Base-by-base conservation (phyloP, 306 rosid species). In the Lathyrus sativus region DNA sequence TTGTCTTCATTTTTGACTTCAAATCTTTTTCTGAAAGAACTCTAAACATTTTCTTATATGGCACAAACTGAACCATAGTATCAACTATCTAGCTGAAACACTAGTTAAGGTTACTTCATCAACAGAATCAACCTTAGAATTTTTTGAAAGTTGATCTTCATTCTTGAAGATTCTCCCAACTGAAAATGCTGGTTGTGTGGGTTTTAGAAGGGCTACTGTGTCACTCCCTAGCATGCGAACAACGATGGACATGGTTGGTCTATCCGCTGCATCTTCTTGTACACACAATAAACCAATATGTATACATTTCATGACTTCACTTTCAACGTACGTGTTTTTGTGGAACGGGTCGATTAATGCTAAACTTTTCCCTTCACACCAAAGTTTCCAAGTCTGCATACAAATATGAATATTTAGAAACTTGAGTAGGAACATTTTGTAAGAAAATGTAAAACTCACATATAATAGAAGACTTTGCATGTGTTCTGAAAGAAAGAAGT, bases 241-340 rank as follows among this genome's bases (percentile, higher is more conserved):
- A 29, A 85, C 75, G 10, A 29, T 5, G 2, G 85, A 73, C 83
- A 81, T 86, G 1, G 80, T 72, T 61, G 85, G 85, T 28, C 85
- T 75, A 29, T 81, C 71, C 8, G 14, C 58, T 29, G 86, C 81
- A 29, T 76, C 85, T 56, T 82, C 76, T 39, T 86, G 86, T 11
- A 81, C 83, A 49, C 87, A 83, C 66, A 83, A 60, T 53, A 86
- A 65, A 41, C 82, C 84, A 39, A 86, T 78, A 2, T 81, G 80
- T 50, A 83, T 74, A 67, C 86, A 79, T 26, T 54, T 78, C 29
- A 39, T 6, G 14, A 77, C 78, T 60, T 83, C 83, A 11, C 8
- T 60, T 0, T 5, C 37, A 5, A 6, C 37, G 65, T 19, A 55
- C 0, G 72, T 4, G 2, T 76, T 60, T 64, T 7, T 58, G 62